Conservation (phyloP, 805 yeast species). For the Kodamaea neixiangensis region DNA sequence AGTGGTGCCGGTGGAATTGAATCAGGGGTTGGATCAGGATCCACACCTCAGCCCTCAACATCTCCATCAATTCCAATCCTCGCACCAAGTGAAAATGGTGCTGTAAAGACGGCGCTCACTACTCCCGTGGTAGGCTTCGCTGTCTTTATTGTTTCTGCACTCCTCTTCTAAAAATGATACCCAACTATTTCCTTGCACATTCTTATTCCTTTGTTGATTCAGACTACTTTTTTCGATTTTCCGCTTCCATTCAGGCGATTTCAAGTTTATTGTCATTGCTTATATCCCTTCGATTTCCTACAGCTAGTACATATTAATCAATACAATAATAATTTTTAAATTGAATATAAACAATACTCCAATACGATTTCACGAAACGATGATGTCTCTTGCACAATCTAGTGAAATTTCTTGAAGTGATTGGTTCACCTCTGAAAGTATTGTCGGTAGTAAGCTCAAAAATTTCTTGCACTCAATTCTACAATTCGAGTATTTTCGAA, state of each 20-base stretch:
- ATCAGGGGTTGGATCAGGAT: background rate
- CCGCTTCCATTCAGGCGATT: background rate
- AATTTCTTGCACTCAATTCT: too few relatives aligned
- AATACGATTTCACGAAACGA: background rate
- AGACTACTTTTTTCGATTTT: too few relatives aligned
- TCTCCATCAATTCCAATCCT: background rate
- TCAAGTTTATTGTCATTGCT: background rate
- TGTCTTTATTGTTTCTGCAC: background rate
- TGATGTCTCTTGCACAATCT: background rate
- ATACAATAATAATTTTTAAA: background rate
- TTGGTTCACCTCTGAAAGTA: too few relatives aligned
- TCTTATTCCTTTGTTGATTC: background rate
- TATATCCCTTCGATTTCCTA: background rate
- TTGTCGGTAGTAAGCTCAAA: too few relatives aligned
- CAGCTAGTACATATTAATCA: background rate
- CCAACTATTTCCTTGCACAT: background rate
- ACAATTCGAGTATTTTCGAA: too few relatives aligned
- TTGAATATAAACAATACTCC: background rate
- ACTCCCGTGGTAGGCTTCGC: background rate
- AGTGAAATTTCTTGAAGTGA: too few relatives aligned
- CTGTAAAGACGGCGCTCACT: background rate
- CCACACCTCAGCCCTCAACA: background rate
- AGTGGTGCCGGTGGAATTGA: conserved; percentile 8
- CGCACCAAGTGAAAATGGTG: background rate
- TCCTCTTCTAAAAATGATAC: background rate